Evolutionary conservation across 192 early-diverging fungal species (phyloP), one percentile per base, ranked within the genome.

Genomic region (Coemansia sp.): DNA sequence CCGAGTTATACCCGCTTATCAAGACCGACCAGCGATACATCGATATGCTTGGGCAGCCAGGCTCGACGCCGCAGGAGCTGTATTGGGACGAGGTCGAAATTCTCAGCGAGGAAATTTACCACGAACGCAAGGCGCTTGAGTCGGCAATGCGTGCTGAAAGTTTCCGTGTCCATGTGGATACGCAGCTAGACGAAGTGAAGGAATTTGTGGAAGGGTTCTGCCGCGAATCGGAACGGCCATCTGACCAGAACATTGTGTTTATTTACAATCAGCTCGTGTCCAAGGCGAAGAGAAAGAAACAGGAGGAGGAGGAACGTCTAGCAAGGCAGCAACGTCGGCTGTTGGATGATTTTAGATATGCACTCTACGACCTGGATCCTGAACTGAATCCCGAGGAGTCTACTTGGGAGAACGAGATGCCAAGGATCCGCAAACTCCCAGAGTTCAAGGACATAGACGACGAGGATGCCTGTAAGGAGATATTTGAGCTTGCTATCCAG

Each of bases 41-140:
- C 1, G 67, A 84, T 7, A 87, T 94, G 68, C 83, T 99, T 4
- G 93, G 93, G 0, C 88, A 93, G 67, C 76, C 87, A 2, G 95
- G 94, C 9, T 94, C 93, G 4, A 86, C 87, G 7, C 95, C 97
- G 1, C 69, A 95, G 33, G 97, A 99, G 46, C 64, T 99, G 33
- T 99, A 96, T 72, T 96, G 95, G 92, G 97, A 99, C 71, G 62
- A 88, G 4, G 70, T 96, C 13, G 88, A 93, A 60, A 86, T 90
- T 25, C 74, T 97, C 3, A 90, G 93, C 20, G 93, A 96, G 30
- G 72, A 83, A 15, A 81, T 89, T 16, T 86, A 92, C 66, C 77
- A 86, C 34, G 84, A 92, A 34, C 83, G 89, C 20, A 89, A 89
- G 63, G 76, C 74, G 21, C 73, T 95, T 2, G 84, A 88, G 31